A percentile compares a stretch with the other conserved stretches of the same genome.
Conservation (phyloP, 495 filamentous ascomycete species). For the Elasticomyces elasticus region DNA sequence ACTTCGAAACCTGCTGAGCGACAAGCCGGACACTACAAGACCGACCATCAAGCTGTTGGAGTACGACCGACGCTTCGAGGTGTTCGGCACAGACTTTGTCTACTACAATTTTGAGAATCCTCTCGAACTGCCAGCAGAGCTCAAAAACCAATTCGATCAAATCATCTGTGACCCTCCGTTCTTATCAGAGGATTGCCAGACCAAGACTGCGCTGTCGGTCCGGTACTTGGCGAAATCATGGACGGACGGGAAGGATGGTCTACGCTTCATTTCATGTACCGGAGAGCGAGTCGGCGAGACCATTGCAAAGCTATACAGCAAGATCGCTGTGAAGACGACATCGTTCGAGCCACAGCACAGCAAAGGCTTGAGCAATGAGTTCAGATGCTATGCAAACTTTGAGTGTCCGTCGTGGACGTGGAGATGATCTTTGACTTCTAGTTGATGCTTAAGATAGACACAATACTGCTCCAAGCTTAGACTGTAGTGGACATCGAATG, state of each 20-base stretch:
- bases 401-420: slow-evolving; percentile 47
- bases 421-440: slow-evolving; percentile 13
- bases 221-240: slow-evolving; percentile 52
- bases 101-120: slow-evolving; percentile 64
- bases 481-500: neutral
- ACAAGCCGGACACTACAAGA: slow-evolving; percentile 4
- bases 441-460: neutral
- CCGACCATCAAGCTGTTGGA: slow-evolving; percentile 57
- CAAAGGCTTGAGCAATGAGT: slow-evolving; percentile 64
- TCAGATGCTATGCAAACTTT: slow-evolving; percentile 67
- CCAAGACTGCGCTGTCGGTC: slow-evolving; percentile 66
- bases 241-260: slow-evolving; percentile 7
- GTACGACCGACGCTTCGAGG: slow-evolving; percentile 58
- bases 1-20: slow-evolving; percentile 50
- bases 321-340: slow-evolving; percentile 42
- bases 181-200: slow-evolving; percentile 68
- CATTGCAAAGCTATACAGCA: slow-evolving; percentile 30
- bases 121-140: slow-evolving; percentile 45
- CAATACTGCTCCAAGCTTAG: neutral
- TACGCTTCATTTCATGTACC: slow-evolving; percentile 32
- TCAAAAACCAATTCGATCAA: slow-evolving; percentile 55
- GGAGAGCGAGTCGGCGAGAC: slow-evolving; percentile 32
- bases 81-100: slow-evolving; percentile 57
- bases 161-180: slow-evolving; percentile 72
- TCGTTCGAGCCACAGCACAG: slow-evolving; percentile 53